Evolutionary conservation across 495 filamentous ascomycete genomes (phyloP), one percentile per base, ranked within the genome.

Genomic region (Aspergillus biplanus): DNA sequence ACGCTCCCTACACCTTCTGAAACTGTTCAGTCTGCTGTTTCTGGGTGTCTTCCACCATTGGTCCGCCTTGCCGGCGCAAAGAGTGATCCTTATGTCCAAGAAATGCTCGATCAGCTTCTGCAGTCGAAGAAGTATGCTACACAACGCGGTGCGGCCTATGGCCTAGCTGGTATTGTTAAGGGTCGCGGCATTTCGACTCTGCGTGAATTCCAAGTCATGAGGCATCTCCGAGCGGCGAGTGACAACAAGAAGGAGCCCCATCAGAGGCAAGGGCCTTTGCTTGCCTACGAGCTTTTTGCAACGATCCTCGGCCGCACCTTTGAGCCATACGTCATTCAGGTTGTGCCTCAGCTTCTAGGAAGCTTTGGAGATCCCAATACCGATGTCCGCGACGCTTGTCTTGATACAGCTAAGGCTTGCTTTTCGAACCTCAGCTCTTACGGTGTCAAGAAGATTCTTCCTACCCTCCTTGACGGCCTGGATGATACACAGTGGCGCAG

Each of bases 401-500:
- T 97, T 34, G 93, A 97, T 62, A 91, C 95, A 8, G 89, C 96
- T 4, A 99, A 97, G 78, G 89, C 92, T 15, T 97, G 92, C 76
- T 98, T 98, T 75, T 86, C 93, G 1, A 92, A 86, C 65, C 81
- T 99, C 49, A 97, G 91, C 77, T 97, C 95, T 6, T 99, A 91
- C 65, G 95, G 95, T 69, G 95, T 99, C 37, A 97, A 97, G 78
- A 81, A 93, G 59, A 92, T 99, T 69, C 78, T 99, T 46, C 95
- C 95, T 3, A 97, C 90, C 18, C 84, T 99, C 5, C 85, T 99
- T 21, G 90, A 97, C 65, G 96, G 95, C 52, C 86, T 99, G 12
- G 92, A 97, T 59, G 96, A 99, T 54, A 85, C 89, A 34, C 95
- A 97, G 72, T 99, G 95, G 95, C 88, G 95, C 67, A 97, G 92